Percentiles rank a stretch among this genome's conserved stretches.
phyloP scores from a whole-genome alignment of 139 green algal genomes.

The Monoraphidium neglectum region DNA sequence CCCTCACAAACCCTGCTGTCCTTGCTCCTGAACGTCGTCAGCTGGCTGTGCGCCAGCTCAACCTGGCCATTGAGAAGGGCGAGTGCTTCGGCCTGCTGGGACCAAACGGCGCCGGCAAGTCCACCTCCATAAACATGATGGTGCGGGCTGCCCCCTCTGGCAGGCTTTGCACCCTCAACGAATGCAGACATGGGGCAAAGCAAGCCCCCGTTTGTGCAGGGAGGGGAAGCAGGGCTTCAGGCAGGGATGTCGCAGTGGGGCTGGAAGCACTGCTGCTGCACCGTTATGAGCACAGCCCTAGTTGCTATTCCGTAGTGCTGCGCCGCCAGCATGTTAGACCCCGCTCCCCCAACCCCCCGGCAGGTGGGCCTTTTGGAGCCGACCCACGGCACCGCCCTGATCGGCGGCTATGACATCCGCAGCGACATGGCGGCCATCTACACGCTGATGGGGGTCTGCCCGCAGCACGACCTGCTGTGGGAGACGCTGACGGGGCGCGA shows the following conservation, averaged over 20 bases:
- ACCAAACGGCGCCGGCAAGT: conserved; percentile 91
- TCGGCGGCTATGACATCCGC: conserved; percentile 62
- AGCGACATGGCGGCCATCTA: conserved; percentile 66
- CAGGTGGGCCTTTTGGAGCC: conserved; percentile 63
- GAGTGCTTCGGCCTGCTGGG: conserved; percentile 80
- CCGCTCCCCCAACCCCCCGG: background rate
- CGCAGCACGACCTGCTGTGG: conserved; percentile 96
- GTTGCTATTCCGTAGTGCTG: no score
- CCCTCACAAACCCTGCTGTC: no score
- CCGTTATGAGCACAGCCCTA: no score
- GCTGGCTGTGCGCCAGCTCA: conserved; percentile 63
- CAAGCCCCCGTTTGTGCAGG: no score
- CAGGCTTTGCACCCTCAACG: no score
- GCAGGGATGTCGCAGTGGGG: no score
- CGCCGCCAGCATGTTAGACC: no score
- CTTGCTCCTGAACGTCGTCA: conserved; percentile 14
- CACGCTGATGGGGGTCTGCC: conserved; percentile 73
- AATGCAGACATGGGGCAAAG: no score
- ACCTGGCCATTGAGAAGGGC: conserved; percentile 41
- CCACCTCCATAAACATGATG: conserved; percentile 78
- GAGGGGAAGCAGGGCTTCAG: no score
- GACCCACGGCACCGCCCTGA: conserved; percentile 45
- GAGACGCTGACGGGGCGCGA: conserved; percentile 83
- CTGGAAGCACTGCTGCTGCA: no score
- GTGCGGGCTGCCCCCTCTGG: no score